Base-by-base conservation (phyloP, 2,329 filamentous ascomycete species). In the Leptographium lundbergii region DNA sequence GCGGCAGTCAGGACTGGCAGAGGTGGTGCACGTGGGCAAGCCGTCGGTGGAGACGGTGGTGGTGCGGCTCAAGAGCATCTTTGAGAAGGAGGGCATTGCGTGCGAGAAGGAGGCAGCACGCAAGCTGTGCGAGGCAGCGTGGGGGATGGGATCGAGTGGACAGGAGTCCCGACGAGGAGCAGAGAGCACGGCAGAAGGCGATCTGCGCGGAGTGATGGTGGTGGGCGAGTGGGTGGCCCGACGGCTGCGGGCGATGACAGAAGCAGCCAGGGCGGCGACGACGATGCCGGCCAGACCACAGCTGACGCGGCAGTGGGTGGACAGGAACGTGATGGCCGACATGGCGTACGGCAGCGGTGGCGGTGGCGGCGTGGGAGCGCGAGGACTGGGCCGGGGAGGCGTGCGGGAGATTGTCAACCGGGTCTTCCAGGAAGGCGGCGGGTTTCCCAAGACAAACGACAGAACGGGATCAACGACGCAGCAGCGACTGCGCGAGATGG, bases 21-120 rank as follows among this genome's bases (percentile, higher is more conserved):
- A 99, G 70, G 85, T 97, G 47, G 86, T 99, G 25, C 91, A 95
- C 67, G 87, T 96, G 39, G 89, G 92, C 54, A 94, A 94, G 66
- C 91, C 94, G 2, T 85, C 88, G 0, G 74, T 97, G 11, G 91
- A 95, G 62, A 87, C 91, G 56, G 89, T 97, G 3, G 86, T 95
- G 4, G 78, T 80, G 9, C 84, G 94, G 17, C 79, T 97, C 67
- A 91, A 91, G 69, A 75, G 77, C 1, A 86, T 99, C 0, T 96
- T 99, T 64, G 84, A 89, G 61, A 91, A 87, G 65, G 94, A 99
- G 73, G 88, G 88, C 1, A 89, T 99, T 19, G 81, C 85, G 0
- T 94, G 88, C 64, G 94, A 99, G 66, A 86, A 84, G 61, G 94
- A 97, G 67, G 94, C 90, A 1, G 89, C 94, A 5, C 81, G 94